Percentiles rank a stretch among this genome's conserved stretches.
These are phyloP conservation scores for Podaxis sp. DNA, from an alignment of 768 basidiomycete genomes.

Conservation along the genomic window DNA sequence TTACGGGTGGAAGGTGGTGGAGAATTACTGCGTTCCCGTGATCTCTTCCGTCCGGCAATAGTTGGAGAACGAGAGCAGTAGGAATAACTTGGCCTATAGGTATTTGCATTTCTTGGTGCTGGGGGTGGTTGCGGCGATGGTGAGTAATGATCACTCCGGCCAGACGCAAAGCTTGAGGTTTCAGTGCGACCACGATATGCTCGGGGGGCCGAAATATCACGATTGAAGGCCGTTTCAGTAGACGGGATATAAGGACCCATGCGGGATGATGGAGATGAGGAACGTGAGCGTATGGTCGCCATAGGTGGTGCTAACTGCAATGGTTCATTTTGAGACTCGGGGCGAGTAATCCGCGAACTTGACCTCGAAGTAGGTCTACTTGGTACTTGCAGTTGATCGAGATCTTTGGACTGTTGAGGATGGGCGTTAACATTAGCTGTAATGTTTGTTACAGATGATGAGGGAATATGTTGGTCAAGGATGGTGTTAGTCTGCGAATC, in stretches of 20 bases:
- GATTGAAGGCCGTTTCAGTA: neutral
- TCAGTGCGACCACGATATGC: neutral
- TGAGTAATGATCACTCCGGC: slow-evolving; percentile 9
- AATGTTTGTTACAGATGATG: neutral
- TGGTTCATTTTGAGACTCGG: neutral
- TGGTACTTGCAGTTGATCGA: neutral
- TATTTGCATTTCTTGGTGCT: neutral
- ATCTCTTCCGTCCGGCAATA: slow-evolving; percentile 8
- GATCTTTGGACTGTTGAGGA: neutral
- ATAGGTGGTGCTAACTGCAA: neutral
- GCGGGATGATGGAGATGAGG: neutral
- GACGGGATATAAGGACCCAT: slow-evolving; percentile 8
- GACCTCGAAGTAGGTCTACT: neutral
- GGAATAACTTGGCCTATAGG: slow-evolving; percentile 5
- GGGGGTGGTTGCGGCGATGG: neutral
- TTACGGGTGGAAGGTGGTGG: neutral
- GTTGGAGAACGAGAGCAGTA: slow-evolving; percentile 1
- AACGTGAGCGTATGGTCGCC: neutral
- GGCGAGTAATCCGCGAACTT: neutral
- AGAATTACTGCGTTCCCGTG: neutral
- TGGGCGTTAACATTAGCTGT: neutral
- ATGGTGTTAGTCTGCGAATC: neutral
- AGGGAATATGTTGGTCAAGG: neutral
- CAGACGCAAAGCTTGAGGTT: neutral
- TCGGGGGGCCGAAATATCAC: neutral